A percentile compares a stretch with the other conserved stretches of the same genome.
Evolutionary conservation across 805 yeast genomes (phyloP).

Genomic region (Cyberlindnera americana): DNA sequence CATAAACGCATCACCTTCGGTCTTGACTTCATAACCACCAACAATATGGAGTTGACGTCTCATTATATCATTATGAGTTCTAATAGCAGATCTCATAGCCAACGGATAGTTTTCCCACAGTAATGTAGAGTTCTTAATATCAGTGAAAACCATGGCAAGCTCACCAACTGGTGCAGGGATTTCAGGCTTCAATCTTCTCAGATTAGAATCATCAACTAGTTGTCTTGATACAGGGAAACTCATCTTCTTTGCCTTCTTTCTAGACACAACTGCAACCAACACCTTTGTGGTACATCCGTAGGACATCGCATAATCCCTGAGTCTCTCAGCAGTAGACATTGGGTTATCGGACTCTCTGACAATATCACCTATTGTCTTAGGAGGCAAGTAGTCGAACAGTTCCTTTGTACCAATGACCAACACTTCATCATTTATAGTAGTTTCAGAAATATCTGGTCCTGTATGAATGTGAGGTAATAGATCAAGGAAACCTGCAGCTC

Average conservation of each 20-base stretch:
- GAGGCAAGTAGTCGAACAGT: slow-evolving; percentile 80
- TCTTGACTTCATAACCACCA: slow-evolving; percentile 97
- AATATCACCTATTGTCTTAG: slow-evolving; percentile 86
- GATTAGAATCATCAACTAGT: slow-evolving; percentile 66
- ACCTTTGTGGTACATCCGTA: slow-evolving; percentile 82
- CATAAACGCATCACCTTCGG: slow-evolving; percentile 99
- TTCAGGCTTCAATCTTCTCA: slow-evolving; percentile 83
- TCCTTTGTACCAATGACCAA: slow-evolving; percentile 79
- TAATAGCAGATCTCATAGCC: slow-evolving; percentile 96
- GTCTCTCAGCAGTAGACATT: slow-evolving; percentile 85
- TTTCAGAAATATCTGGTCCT: slow-evolving; percentile 72
- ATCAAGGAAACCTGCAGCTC: slow-evolving; percentile 90
- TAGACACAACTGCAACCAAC: slow-evolving; percentile 74
- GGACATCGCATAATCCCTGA: slow-evolving; percentile 91
- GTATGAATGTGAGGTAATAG: slow-evolving; percentile 85
- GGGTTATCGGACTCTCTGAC: slow-evolving; percentile 80
- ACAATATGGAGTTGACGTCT: slow-evolving; percentile 86
- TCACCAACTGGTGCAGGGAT: slow-evolving; percentile 94
- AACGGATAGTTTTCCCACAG: slow-evolving; percentile 91
- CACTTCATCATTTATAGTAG: slow-evolving; percentile 72
- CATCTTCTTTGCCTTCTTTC: slow-evolving; percentile 46
- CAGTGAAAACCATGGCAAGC: slow-evolving; percentile 94
- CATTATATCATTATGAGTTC: slow-evolving; percentile 91
- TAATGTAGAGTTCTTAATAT: slow-evolving; percentile 89
- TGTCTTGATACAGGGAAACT: slow-evolving; percentile 38